A percentile compares a stretch with the other conserved stretches of the same genome.
Evolutionary conservation across 768 basidiomycete genomes (phyloP).

Genomic region (Termitomyces sp.): DNA sequence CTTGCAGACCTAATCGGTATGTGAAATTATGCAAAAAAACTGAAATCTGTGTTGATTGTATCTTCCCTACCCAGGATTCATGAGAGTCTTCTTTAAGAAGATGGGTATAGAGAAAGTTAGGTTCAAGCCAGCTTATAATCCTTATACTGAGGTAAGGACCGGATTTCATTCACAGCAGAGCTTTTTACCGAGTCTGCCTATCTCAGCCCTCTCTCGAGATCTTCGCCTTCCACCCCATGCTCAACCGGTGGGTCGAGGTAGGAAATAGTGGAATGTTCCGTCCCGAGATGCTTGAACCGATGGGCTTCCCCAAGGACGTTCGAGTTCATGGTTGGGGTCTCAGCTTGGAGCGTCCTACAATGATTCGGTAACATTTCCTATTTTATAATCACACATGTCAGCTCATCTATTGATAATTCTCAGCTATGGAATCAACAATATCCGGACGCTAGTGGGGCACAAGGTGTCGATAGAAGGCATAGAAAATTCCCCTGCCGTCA

Average conservation of each 20-base stretch:
- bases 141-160: slow-evolving; percentile 80
- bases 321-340: slow-evolving; percentile 98
- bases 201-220: slow-evolving; percentile 90
- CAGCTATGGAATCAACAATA: slow-evolving; percentile 97
- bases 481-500: slow-evolving; percentile 85
- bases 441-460: slow-evolving; percentile 93
- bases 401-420: neutral
- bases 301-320: slow-evolving; percentile 96
- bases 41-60: neutral
- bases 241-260: slow-evolving; percentile 95
- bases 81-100: slow-evolving; percentile 97
- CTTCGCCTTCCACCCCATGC: slow-evolving; percentile 94
- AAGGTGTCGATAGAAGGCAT: slow-evolving; percentile 90
- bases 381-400: neutral
- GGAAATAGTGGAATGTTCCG: slow-evolving; percentile 99
- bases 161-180: neutral
- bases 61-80: slow-evolving; percentile 67
- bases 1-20: slow-evolving; percentile 92
- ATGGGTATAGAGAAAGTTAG: slow-evolving; percentile 93
- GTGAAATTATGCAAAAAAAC: slow-evolving; percentile 13
- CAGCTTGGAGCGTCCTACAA: slow-evolving; percentile 90
- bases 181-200: neutral
- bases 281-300: slow-evolving; percentile 98
- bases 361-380: slow-evolving; percentile 71
- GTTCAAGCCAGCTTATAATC: slow-evolving; percentile 99